A percentile compares a stretch with the other conserved stretches of the same genome.
Evolutionary conservation across 2,329 filamentous ascomycete species (phyloP).

Genomic region (Fusarium sp.): DNA sequence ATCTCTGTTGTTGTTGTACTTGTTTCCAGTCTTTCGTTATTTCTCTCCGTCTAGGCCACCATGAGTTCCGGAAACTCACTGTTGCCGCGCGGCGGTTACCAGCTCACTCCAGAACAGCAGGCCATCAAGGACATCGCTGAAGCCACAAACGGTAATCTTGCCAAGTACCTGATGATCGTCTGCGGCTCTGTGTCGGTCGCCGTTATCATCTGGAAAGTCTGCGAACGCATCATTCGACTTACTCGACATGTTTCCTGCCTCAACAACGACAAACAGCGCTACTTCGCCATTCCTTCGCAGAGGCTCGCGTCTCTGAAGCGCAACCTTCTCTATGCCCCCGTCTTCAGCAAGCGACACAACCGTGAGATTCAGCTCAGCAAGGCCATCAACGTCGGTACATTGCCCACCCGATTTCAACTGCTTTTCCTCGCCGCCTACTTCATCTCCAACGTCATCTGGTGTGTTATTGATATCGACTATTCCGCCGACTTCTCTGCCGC

Average conservation of each 20-base stretch:
- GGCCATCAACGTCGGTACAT: slow-evolving; percentile 67
- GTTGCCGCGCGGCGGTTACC: slow-evolving; percentile 21
- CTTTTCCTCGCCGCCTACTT: slow-evolving; percentile 66
- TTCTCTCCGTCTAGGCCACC: slow-evolving; percentile 3
- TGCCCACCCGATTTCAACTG: slow-evolving; percentile 70
- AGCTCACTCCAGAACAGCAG: slow-evolving; percentile 35
- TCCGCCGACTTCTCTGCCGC: slow-evolving; percentile 61
- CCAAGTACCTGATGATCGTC: slow-evolving; percentile 70
- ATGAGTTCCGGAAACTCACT: slow-evolving; percentile 44
- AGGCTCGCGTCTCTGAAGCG: slow-evolving; percentile 72
- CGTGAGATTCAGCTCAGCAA: slow-evolving; percentile 69
- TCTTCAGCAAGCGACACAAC: slow-evolving; percentile 72
- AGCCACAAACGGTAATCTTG: slow-evolving; percentile 61
- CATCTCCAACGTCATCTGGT: slow-evolving; percentile 72
- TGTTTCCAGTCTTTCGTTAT: slow-evolving; percentile 1
- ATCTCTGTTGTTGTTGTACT: slow-evolving; percentile 12
- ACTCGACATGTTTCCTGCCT: slow-evolving; percentile 80
- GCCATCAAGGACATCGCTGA: slow-evolving; percentile 26
- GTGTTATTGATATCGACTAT: slow-evolving; percentile 69
- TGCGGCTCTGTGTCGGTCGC: slow-evolving; percentile 71
- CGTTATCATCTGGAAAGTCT: slow-evolving; percentile 74
- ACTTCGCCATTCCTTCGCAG: slow-evolving; percentile 72
- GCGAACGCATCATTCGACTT: slow-evolving; percentile 71
- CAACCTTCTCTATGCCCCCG: slow-evolving; percentile 77
- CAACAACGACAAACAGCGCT: slow-evolving; percentile 81